These are phyloP conservation scores for Selenicereus undatus DNA, from an alignment of 148 eudicot species.

Conservation along the genomic window DNA sequence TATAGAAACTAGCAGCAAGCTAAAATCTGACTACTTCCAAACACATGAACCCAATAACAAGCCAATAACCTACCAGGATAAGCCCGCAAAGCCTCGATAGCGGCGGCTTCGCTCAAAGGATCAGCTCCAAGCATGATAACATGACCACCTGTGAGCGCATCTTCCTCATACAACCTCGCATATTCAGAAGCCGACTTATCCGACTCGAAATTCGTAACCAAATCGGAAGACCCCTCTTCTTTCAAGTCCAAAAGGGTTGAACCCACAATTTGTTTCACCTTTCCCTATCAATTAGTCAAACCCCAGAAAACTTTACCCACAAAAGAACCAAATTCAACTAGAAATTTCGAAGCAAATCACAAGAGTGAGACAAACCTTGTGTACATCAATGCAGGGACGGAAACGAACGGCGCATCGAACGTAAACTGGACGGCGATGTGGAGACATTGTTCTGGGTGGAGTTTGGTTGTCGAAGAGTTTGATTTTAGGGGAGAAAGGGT, in stretches of 20 bases:
- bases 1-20: neutral
- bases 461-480: constrained; percentile 13
- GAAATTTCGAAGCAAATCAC: neutral
- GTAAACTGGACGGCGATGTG: constrained; percentile 11
- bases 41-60: neutral
- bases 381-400: constrained; percentile 64
- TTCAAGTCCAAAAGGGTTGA: constrained; percentile 74
- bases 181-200: constrained; percentile 77
- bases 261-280: constrained; percentile 92
- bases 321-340: neutral
- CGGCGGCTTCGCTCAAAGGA: constrained; percentile 64
- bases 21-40: neutral
- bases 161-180: constrained; percentile 76
- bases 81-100: constrained; percentile 65
- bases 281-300: constrained; percentile 47
- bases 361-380: constrained; percentile 35
- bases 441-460: neutral
- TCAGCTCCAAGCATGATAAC: constrained; percentile 90
- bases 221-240: constrained; percentile 36
- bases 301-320: neutral
- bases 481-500: neutral
- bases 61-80: constrained; percentile 56
- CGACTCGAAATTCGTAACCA: constrained; percentile 77
- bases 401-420: constrained; percentile 42
- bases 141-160: constrained; percentile 81